phyloP scores from a whole-genome alignment of 441 rosid species.

The Syzygium malaccense region DNA sequence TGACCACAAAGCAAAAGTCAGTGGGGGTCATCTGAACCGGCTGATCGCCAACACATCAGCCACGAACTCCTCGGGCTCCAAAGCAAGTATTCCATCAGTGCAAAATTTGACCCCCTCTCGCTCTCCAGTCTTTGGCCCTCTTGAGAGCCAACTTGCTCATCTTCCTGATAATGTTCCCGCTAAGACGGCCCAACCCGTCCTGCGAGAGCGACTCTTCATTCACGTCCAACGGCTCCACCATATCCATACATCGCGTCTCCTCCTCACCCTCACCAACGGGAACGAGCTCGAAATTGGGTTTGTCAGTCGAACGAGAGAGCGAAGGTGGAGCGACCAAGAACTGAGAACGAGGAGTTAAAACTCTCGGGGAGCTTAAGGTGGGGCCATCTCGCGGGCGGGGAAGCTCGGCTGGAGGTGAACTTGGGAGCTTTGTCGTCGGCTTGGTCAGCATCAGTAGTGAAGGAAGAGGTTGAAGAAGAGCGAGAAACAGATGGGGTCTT shows the following conservation, averaged over 20 bases:
- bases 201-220: slow-evolving; percentile 20
- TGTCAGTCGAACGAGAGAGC: slow-evolving; percentile 10
- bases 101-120: slow-evolving; percentile 45
- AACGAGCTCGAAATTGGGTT: background rate
- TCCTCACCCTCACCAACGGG: background rate
- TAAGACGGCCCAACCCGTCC: slow-evolving; percentile 34
- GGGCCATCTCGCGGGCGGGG: slow-evolving; percentile 91
- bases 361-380: slow-evolving; percentile 52
- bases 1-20: slow-evolving; percentile 81
- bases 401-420: slow-evolving; percentile 81
- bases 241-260: slow-evolving; percentile 2
- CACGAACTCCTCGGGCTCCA: slow-evolving; percentile 58
- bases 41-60: slow-evolving; percentile 68
- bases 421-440: slow-evolving; percentile 18
- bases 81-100: slow-evolving; percentile 51
- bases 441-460: background rate
- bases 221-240: slow-evolving; percentile 6
- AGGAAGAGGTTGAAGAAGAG: background rate
- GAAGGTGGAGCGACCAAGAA: slow-evolving; percentile 22
- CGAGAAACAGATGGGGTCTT: background rate
- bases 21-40: slow-evolving; percentile 88
- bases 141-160: slow-evolving; percentile 72
- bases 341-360: slow-evolving; percentile 20
- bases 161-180: slow-evolving; percentile 67
- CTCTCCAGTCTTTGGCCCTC: slow-evolving; percentile 89